Evolutionary conservation across 495 filamentous ascomycete species (phyloP), one percentile per base, ranked within the genome.

Genomic region (Penicillium dipodomyicola): DNA sequence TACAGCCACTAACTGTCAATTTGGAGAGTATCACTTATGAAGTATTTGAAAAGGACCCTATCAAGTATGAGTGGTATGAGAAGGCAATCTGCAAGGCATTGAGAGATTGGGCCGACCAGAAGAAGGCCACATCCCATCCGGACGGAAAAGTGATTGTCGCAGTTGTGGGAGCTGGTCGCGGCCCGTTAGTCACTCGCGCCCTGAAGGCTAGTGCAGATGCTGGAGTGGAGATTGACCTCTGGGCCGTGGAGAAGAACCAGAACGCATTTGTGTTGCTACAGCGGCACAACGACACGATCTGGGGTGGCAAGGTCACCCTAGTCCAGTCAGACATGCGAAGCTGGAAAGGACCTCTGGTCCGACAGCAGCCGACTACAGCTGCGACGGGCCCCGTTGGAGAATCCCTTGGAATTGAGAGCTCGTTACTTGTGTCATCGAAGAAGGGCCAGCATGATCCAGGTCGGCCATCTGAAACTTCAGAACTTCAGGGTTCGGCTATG

Each of bases 41-140:
- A 69, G 92, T 97, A 9, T 99, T 99, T 65, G 94, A 99, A 70
- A 95, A 94, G 60, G 95, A 97, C 56, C 94, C 94, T 0, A 86
- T 97, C 69, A 99, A 99, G 71, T 99, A 99, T 68, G 87, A 92
- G 49, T 92, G 91, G 78, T 99, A 99, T 68, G 91, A 96, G 68
- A 73, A 79, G 17, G 94, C 94, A 37, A 90, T 97, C 49, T 78
- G 80, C 2, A 80, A 87, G 55, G 93, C 94, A 0, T 81, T 99
- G 57, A 75, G 69, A n/a, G 93, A 96, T 59, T 94, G 92, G 88
- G 74, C 69, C 11, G 77, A 79, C 41, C 81, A 86, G 57, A 78
- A 80, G 52, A 92, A 90, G 58, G 86, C 88, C 0, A 86, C 84
- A 0, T 90, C 88, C 2, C 80, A 84, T n/a, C 77, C 77, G 5